Evolutionary conservation across 768 basidiomycete species (phyloP).

Genomic region (Mycena metata): DNA sequence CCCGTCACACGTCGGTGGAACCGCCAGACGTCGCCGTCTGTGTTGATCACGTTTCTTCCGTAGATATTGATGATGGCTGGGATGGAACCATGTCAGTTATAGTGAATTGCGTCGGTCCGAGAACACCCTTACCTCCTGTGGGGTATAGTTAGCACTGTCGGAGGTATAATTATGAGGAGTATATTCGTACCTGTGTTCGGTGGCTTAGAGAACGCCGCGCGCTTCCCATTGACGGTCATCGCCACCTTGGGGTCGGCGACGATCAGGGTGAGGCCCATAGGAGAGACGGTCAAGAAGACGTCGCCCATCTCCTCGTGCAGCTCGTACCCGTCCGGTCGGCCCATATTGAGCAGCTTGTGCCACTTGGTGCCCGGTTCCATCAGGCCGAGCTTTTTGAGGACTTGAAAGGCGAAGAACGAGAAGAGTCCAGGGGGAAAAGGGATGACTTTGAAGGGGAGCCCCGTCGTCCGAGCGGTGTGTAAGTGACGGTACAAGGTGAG

Average conservation of each 20-base stretch:
- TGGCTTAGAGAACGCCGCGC: conserved; percentile 23
- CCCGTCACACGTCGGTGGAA: conserved; percentile 31
- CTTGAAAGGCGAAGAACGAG: conserved; percentile 25
- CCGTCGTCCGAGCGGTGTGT: conserved; percentile 8
- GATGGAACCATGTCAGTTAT: background rate
- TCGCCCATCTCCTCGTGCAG: conserved; percentile 33
- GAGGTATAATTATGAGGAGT: no score
- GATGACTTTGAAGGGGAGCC: conserved; percentile 30
- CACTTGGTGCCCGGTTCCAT: conserved; percentile 20
- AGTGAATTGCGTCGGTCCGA: background rate
- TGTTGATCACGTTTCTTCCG: conserved; percentile 31
- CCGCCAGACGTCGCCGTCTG: conserved; percentile 30
- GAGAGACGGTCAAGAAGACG: conserved; percentile 18
- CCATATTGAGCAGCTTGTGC: conserved; percentile 25
- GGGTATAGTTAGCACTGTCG: no score
- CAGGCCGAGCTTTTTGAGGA: conserved; percentile 22
- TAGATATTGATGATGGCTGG: conserved; percentile 30
- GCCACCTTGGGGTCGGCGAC: conserved; percentile 33
- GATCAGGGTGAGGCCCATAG: conserved; percentile 21
- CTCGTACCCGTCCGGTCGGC: conserved; percentile 25
- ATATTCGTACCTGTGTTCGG: conserved; percentile 24
- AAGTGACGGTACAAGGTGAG: conserved; percentile 4
- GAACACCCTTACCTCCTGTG: conserved; percentile 23
- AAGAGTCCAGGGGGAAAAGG: conserved; percentile 33
- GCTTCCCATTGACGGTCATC: conserved; percentile 11